Evolutionary conservation across 179 eudicot genomes (phyloP).

Genomic region (Silene coronaria): DNA sequence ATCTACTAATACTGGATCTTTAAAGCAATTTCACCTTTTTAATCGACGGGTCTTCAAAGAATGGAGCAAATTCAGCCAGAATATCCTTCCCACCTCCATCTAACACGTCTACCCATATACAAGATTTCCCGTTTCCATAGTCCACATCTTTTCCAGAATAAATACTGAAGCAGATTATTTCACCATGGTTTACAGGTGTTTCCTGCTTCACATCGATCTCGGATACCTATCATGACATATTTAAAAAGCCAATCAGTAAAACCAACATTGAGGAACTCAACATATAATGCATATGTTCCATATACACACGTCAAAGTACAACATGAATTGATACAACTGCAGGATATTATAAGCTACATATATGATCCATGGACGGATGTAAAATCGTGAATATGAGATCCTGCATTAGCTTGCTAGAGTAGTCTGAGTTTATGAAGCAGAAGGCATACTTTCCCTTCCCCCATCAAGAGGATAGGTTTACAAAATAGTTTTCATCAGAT

Average conservation of each 20-base stretch:
- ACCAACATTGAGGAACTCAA: slow-evolving; percentile 6
- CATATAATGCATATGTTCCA: not conserved
- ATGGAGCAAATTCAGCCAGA: slow-evolving; percentile 70
- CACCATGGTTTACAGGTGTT: slow-evolving; percentile 93
- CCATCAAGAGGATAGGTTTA: not conserved
- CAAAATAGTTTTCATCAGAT: not conserved
- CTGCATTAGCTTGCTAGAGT: not conserved
- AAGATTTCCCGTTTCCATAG: slow-evolving; percentile 77
- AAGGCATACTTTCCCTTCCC: not conserved
- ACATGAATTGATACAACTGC: not conserved
- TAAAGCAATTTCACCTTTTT: slow-evolving; percentile 52
- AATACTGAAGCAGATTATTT: slow-evolving; percentile 93
- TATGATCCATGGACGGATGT: not conserved
- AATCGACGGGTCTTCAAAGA: slow-evolving; percentile 76
- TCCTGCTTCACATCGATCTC: slow-evolving; percentile 89
- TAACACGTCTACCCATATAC: slow-evolving; percentile 94
- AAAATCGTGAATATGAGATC: not conserved
- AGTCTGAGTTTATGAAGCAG: not conserved
- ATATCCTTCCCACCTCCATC: slow-evolving; percentile 78
- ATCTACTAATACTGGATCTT: not conserved
- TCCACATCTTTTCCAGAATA: slow-evolving; percentile 72
- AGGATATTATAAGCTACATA: not conserved
- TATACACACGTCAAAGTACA: slow-evolving; percentile 4
- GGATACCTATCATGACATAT: slow-evolving; percentile 53
- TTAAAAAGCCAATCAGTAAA: slow-evolving; percentile 1